Evolutionary conservation across 1,139 yeast genomes (phyloP).

Genomic region (Lodderomyces parapsilosis): DNA sequence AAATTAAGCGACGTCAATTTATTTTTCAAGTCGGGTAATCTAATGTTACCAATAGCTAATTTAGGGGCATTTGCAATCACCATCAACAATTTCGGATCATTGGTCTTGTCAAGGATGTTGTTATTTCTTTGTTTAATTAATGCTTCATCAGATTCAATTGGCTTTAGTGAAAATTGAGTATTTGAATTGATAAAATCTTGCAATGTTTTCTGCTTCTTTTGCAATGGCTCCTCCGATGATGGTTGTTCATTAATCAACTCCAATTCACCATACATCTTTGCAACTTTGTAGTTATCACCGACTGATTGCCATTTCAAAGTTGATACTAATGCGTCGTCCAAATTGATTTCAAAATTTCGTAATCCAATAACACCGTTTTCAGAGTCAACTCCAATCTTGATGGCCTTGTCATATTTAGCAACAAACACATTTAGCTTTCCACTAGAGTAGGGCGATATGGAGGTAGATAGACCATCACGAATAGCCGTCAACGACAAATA

Average conservation of each 20-base stretch:
- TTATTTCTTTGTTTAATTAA: not conserved
- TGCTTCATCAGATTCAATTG: slow-evolving; percentile 16
- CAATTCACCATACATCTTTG: slow-evolving; percentile 77
- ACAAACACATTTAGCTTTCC: slow-evolving; percentile 31
- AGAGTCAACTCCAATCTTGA: slow-evolving; percentile 53
- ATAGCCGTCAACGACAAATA: slow-evolving; percentile 35
- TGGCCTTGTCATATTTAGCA: slow-evolving; percentile 38
- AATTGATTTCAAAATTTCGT: slow-evolving; percentile 67
- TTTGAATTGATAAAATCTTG: slow-evolving; percentile 34
- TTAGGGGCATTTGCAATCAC: slow-evolving; percentile 29
- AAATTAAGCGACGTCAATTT: slow-evolving; percentile 58
- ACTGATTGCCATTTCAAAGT: slow-evolving; percentile 80
- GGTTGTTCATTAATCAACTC: slow-evolving; percentile 38
- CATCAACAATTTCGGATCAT: slow-evolving; percentile 11
- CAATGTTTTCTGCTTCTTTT: slow-evolving; percentile 20
- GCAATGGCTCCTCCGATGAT: slow-evolving; percentile 7
- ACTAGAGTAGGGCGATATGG: slow-evolving; percentile 12
- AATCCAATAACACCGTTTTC: slow-evolving; percentile 25
- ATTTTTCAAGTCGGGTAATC: slow-evolving; percentile 76
- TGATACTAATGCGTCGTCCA: slow-evolving; percentile 66
- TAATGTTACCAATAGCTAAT: slow-evolving; percentile 85
- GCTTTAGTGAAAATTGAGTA: slow-evolving; percentile 39
- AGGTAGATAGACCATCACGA: slow-evolving; percentile 29
- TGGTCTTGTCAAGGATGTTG: slow-evolving; percentile 10
- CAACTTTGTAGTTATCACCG: slow-evolving; percentile 77